Conservation (phyloP, 2,329 filamentous ascomycete genomes). For the Helminthosporium solani region DNA sequence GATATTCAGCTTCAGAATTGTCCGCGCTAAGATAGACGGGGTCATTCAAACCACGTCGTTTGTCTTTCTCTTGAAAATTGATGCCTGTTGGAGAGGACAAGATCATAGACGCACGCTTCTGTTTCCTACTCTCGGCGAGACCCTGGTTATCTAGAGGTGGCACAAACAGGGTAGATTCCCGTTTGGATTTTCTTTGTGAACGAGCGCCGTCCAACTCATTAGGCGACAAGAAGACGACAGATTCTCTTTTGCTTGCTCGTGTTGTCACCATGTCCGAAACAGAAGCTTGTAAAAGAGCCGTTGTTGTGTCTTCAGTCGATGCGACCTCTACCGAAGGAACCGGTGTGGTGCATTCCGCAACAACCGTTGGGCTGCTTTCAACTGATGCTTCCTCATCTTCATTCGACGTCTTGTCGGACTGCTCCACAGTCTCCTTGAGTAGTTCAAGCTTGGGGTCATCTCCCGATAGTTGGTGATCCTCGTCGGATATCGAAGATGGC, state of each 20-base stretch:
- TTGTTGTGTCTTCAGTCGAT: constrained; percentile 12
- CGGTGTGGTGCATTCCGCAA: constrained; percentile 31
- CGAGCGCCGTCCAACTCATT: constrained; percentile 13
- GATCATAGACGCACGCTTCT: constrained; percentile 33
- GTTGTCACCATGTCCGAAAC: constrained; percentile 5
- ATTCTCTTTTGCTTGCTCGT: constrained; percentile 16
- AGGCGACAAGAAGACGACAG: constrained; percentile 21
- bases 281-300: constrained; percentile 5
- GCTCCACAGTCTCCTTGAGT: constrained; percentile 2
- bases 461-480: constrained; percentile 27
- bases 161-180: constrained; percentile 35
- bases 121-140: constrained; percentile 19
- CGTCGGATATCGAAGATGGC: constrained; percentile 43
- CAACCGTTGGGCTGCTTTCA: constrained; percentile 38
- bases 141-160: constrained; percentile 20
- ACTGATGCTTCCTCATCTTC: constrained; percentile 35
- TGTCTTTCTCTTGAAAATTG: constrained; percentile 37
- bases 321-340: constrained; percentile 24
- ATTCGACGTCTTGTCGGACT: constrained; percentile 2
- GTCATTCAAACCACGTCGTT: constrained; percentile 44
- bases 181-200: constrained; percentile 29
- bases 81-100: constrained; percentile 23
- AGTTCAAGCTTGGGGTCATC: constrained; percentile 19
- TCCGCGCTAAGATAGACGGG: constrained; percentile 39
- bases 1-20: constrained; percentile 50